A percentile compares a stretch with the other conserved stretches of the same genome.
Conservation (phyloP, 2,329 filamentous ascomycete species). For the Fusarium sp. region DNA sequence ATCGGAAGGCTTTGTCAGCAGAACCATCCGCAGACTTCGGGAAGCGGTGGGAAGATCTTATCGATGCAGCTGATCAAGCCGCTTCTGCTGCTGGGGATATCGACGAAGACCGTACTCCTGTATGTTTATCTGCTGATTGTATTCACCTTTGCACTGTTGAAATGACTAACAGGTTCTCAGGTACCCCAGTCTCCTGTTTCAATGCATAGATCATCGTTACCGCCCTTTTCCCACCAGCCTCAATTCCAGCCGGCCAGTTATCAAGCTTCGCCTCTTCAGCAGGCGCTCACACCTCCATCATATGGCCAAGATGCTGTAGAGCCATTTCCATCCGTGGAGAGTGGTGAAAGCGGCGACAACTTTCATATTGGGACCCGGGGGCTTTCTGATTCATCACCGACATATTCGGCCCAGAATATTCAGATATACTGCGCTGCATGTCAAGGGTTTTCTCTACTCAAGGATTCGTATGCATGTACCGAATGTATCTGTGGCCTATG, state of each 20-base stretch:
- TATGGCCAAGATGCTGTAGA: slow-evolving; percentile 76
- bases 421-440: slow-evolving; percentile 96
- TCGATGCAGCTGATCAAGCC: slow-evolving; percentile 79
- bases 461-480: slow-evolving; percentile 91
- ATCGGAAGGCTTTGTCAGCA: slow-evolving; percentile 86
- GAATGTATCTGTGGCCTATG: slow-evolving; percentile 97
- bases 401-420: slow-evolving; percentile 78
- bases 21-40: slow-evolving; percentile 86
- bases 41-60: slow-evolving; percentile 95
- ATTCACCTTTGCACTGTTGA: background rate
- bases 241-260: slow-evolving; percentile 75
- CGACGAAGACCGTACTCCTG: slow-evolving; percentile 90
- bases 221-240: slow-evolving; percentile 68
- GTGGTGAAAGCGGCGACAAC: slow-evolving; percentile 77
- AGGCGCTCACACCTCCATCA: slow-evolving; percentile 86
- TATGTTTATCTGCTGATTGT: slow-evolving; percentile 53
- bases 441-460: slow-evolving; percentile 78
- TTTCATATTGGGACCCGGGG: slow-evolving; percentile 77
- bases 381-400: slow-evolving; percentile 77
- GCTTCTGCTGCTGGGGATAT: slow-evolving; percentile 92
- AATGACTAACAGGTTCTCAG: slow-evolving; percentile 54
- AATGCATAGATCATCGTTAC: slow-evolving; percentile 70
- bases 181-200: slow-evolving; percentile 74
- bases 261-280: slow-evolving; percentile 90
- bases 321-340: slow-evolving; percentile 90